Base-by-base conservation (phyloP, 2,329 filamentous ascomycete species). In the Phaeosphaeriaceae sp. region DNA sequence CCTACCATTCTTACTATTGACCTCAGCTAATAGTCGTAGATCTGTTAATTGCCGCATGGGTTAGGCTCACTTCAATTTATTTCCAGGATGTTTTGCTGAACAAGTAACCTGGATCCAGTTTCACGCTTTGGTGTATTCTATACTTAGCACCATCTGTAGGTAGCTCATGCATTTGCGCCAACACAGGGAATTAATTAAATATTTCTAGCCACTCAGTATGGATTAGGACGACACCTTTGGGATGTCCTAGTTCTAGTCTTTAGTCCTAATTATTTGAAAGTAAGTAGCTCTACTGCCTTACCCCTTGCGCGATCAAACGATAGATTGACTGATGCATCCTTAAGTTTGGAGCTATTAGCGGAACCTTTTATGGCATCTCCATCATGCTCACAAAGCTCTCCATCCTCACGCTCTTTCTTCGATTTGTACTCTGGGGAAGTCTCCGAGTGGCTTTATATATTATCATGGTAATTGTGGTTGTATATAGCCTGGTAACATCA, bases 361-460 rank as follows among this genome's bases (percentile, higher is more conserved):
- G 23, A 42, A 42, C 26, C n/a, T 42, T 42, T 42, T n/a, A n/a
- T 15, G 39, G 39, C 3, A 30, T 42, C 23, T 42, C 39, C 4
- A 42, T 42, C 20, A 42, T 42, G 39, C 39, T 42, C 39, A 42
- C 39, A 29, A 42, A 42, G 28, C 21, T 42, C 39, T 42, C 39
- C 23, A 28, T 42, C 39, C 39, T 42, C 13, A 42, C 23, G 26
- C 28, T 42, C 28, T 42, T 42, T 16, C n/a, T 32, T 42, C 39
- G 39, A 42, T 42, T 42, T 42, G 15, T 29, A 42, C 23, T 18
- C 9, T 18, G 23, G 28, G 21, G 39, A 30, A 30, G 16, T 20
- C 28, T 42, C 39, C 39, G 23, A 29, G 23, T 42, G n/a, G 39
- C 26, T 30, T 9, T 42, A 28, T 42, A 42, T 23, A 42, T 42